Evolutionary conservation across 495 filamentous ascomycete genomes (phyloP).

Genomic region (Acidomyces sp.): DNA sequence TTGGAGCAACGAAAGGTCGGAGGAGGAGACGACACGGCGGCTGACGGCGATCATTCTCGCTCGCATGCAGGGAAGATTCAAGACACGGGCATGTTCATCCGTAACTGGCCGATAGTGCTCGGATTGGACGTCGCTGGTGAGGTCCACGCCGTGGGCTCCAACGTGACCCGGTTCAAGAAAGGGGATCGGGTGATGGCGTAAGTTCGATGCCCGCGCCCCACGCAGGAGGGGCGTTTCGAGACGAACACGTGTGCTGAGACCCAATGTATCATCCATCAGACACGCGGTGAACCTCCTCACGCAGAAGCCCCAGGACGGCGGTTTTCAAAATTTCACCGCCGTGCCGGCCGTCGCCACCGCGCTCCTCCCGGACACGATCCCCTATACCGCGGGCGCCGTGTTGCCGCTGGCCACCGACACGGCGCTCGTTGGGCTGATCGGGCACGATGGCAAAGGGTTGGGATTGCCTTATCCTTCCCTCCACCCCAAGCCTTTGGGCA

Average conservation of each 20-base stretch:
- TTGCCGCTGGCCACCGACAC: constrained; percentile 44
- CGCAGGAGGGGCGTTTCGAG: not conserved
- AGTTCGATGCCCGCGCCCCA: not conserved
- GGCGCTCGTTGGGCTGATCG: constrained; percentile 36
- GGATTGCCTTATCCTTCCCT: constrained; percentile 28
- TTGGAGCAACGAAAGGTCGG: constrained; percentile 14
- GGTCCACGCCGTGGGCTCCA: constrained; percentile 31
- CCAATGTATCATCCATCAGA: constrained; percentile 14
- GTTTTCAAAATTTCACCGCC: constrained; percentile 39
- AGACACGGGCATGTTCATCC: constrained; percentile 23
- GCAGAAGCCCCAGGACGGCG: constrained; percentile 23
- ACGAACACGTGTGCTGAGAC: constrained; percentile 7
- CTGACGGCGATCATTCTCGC: not conserved
- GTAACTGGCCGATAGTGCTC: constrained; percentile 31
- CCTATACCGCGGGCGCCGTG: constrained; percentile 36
- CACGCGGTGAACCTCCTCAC: constrained; percentile 23
- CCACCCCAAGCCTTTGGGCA: constrained; percentile 23
- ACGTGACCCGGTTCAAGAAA: constrained; percentile 33
- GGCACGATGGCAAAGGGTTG: constrained; percentile 23
- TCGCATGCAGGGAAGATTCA: constrained; percentile 11
- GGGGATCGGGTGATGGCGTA: constrained; percentile 35
- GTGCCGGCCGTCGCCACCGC: constrained; percentile 28
- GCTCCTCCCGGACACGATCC: constrained; percentile 34
- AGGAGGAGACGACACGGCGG: not conserved
- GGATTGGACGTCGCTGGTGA: constrained; percentile 35